Percentiles rank a stretch among this genome's conserved stretches.
Evolutionary conservation across 1,284 basidiomycete species (phyloP).

Genomic region (Sanguinoderma infundibulare): DNA sequence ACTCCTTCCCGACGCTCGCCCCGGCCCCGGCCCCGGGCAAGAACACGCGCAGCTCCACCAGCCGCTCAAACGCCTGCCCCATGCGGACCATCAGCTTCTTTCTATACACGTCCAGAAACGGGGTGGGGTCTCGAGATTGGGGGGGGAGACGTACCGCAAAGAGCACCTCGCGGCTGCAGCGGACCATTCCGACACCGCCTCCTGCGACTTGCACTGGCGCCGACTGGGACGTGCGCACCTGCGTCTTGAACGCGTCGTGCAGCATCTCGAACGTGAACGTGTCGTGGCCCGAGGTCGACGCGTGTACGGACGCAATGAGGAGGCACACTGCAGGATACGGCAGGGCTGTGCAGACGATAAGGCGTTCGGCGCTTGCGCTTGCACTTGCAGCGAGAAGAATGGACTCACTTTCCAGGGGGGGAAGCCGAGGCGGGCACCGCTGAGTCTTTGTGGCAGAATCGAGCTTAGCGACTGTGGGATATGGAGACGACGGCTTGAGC

Average conservation of each 20-base stretch:
- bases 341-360: slow-evolving; percentile 46
- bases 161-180: slow-evolving; percentile 63
- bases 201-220: slow-evolving; percentile 78
- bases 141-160: slow-evolving; percentile 52
- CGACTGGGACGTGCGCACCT: slow-evolving; percentile 67
- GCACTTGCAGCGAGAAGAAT: not conserved
- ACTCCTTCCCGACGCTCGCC: slow-evolving; percentile 57
- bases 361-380: not conserved
- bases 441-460: slow-evolving; percentile 50
- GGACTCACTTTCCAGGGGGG: slow-evolving; percentile 55
- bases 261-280: slow-evolving; percentile 82
- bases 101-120: no score
- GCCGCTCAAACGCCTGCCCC: slow-evolving; percentile 68
- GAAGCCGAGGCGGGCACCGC: slow-evolving; percentile 53
- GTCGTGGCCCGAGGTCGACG: slow-evolving; percentile 67
- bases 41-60: slow-evolving; percentile 60
- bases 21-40: slow-evolving; percentile 49
- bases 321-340: slow-evolving; percentile 77
- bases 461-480: slow-evolving; percentile 49
- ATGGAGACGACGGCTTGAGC: slow-evolving; percentile 56
- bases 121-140: not conserved
- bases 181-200: slow-evolving; percentile 75
- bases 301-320: slow-evolving; percentile 71
- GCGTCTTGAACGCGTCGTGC: slow-evolving; percentile 66
- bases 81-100: not conserved